phyloP scores from a whole-genome alignment of 2,329 filamentous ascomycete species.

The Microthyrium microscopicum region DNA sequence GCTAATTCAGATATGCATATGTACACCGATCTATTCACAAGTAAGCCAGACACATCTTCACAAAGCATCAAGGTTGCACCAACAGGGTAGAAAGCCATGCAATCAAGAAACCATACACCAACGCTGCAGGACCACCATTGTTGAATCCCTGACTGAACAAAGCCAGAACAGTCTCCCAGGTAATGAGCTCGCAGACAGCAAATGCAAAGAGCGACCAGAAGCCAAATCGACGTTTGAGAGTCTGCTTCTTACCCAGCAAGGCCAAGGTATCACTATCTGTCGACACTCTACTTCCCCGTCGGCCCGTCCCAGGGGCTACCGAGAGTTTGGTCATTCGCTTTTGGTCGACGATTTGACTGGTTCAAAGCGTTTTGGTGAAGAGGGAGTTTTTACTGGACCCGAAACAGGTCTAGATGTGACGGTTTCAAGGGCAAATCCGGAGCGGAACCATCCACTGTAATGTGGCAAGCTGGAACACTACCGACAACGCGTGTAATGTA shows the following conservation, averaged over 20 bases:
- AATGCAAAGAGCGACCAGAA: conserved; percentile 9
- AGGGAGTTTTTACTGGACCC: too few species aligned
- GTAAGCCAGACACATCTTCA: not conserved
- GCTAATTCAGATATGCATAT: conserved; percentile 16
- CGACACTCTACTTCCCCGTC: too few species aligned
- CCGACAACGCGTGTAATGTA: too few species aligned
- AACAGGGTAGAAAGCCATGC: conserved; percentile 32
- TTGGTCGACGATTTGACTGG: too few species aligned
- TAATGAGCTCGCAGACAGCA: conserved; percentile 9
- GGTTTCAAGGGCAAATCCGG: too few species aligned
- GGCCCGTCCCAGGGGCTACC: too few species aligned
- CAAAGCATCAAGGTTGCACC: not conserved
- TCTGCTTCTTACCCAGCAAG: conserved; percentile 8
- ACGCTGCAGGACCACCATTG: conserved; percentile 31
- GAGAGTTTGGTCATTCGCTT: too few species aligned
- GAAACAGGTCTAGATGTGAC: too few species aligned
- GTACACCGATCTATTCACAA: conserved; percentile 6
- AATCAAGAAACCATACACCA: conserved; percentile 36
- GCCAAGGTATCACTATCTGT: conserved; percentile 8
- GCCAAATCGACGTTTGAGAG: conserved; percentile 9
- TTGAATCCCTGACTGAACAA: conserved; percentile 22
- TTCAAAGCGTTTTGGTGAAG: too few species aligned
- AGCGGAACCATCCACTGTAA: too few species aligned
- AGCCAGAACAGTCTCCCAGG: conserved; percentile 25
- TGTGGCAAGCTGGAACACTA: too few species aligned